phyloP scores from a whole-genome alignment of 1,284 basidiomycete species.

The Lignosus rhinocerotis region DNA sequence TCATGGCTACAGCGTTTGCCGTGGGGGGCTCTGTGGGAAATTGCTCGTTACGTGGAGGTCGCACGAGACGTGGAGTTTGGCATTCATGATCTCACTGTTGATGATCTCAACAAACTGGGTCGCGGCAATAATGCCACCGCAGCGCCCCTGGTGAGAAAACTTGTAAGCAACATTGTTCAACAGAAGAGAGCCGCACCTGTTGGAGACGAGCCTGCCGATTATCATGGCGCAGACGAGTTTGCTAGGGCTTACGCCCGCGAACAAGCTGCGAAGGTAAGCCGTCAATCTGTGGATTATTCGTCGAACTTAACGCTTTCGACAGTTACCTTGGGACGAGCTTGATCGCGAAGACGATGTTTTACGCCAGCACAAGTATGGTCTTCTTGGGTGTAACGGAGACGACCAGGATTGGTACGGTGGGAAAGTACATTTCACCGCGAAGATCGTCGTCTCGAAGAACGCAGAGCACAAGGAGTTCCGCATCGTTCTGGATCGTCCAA shows the following conservation, averaged over 20 bases:
- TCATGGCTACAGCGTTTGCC: constrained; percentile 1
- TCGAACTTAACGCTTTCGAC: background rate
- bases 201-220: background rate
- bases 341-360: constrained; percentile 32
- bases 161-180: constrained; percentile 1
- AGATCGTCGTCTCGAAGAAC: constrained; percentile 8
- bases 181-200: background rate
- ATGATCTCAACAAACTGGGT: background rate
- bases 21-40: constrained; percentile 32
- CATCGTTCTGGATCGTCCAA: constrained; percentile 35
- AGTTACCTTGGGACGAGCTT: constrained; percentile 42
- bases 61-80: constrained; percentile 5
- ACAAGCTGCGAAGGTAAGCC: constrained; percentile 13
- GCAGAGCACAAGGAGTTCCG: constrained; percentile 8
- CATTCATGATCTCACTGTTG: background rate
- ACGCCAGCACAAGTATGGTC: background rate
- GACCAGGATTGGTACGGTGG: constrained; percentile 39
- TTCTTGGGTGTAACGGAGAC: background rate
- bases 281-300: background rate
- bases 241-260: constrained; percentile 13
- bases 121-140: background rate
- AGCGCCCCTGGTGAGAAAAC: constrained; percentile 10
- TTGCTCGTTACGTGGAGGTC: constrained; percentile 24
- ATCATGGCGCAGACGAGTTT: background rate
- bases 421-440: constrained; percentile 35